Evolutionary conservation across 345 rosid species (phyloP).

Genomic region (Erucastrum elatum): DNA sequence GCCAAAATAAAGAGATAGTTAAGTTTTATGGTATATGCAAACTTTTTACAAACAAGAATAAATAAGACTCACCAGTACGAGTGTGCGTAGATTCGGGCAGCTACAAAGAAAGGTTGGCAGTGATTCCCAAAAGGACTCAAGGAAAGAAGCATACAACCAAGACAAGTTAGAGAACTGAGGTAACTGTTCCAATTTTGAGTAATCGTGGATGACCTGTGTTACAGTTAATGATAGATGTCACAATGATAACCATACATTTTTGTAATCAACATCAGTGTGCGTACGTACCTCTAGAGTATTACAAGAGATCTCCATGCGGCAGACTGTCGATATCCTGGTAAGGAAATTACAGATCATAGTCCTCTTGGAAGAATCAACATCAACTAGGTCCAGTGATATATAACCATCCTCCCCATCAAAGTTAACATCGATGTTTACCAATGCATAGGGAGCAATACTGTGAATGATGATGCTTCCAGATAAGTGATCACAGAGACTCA

Average conservation of each 20-base stretch:
- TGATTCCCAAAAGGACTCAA: neutral
- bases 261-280: neutral
- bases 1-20: too few relatives aligned
- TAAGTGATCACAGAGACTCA: neutral
- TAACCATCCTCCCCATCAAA: neutral
- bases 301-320: neutral
- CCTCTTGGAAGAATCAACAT: neutral
- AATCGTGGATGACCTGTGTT: neutral
- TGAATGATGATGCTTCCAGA: neutral
- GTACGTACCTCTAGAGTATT: neutral
- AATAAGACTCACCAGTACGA: neutral
- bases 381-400: neutral
- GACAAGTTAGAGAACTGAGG: too few relatives aligned
- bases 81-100: neutral
- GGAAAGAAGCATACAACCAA: neutral
- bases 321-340: neutral
- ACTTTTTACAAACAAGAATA: too few relatives aligned
- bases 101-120: neutral
- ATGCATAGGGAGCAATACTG: neutral
- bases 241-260: neutral
- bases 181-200: too few relatives aligned
- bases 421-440: neutral
- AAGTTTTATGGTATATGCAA: too few relatives aligned
- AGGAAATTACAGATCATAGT: neutral
- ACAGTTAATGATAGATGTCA: neutral